A percentile compares a stretch with the other conserved stretches of the same genome.
Evolutionary conservation across 2,329 filamentous ascomycete species (phyloP).

Genomic region (Verticillium isaacii): DNA sequence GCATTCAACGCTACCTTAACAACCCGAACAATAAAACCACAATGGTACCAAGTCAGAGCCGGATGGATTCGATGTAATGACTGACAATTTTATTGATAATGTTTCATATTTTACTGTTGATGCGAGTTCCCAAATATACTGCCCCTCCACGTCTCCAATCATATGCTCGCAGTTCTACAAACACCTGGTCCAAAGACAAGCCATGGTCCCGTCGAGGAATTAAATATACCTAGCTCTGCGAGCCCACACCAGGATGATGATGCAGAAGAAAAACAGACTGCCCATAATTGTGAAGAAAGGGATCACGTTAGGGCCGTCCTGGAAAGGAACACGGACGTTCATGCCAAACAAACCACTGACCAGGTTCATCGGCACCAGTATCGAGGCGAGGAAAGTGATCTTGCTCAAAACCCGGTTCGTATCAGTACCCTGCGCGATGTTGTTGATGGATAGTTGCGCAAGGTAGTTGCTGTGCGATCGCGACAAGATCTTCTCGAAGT

Average conservation of each 20-base stretch:
- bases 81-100: not conserved
- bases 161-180: not conserved
- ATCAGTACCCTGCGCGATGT: conserved; percentile 79
- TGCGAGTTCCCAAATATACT: not conserved
- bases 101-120: too few species aligned
- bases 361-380: conserved; percentile 93
- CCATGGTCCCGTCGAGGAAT: not conserved
- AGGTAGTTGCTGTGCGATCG: conserved; percentile 95
- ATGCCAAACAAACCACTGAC: conserved; percentile 85
- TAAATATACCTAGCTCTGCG: conserved; percentile 41
- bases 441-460: conserved; percentile 88
- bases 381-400: conserved; percentile 89
- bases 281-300: conserved; percentile 48
- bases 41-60: too few species aligned
- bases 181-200: too few species aligned
- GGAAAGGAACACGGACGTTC: conserved; percentile 74
- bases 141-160: not conserved
- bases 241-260: conserved; percentile 40
- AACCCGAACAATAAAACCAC: too few species aligned
- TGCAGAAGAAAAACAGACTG: conserved; percentile 49
- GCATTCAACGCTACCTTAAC: too few species aligned
- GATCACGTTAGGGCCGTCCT: conserved; percentile 44
- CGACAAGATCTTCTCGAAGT: conserved; percentile 97
- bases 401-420: conserved; percentile 90
- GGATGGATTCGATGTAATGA: too few species aligned